Evolutionary conservation across 495 filamentous ascomycete species (phyloP).

Genomic region (Aspergillus diversus): DNA sequence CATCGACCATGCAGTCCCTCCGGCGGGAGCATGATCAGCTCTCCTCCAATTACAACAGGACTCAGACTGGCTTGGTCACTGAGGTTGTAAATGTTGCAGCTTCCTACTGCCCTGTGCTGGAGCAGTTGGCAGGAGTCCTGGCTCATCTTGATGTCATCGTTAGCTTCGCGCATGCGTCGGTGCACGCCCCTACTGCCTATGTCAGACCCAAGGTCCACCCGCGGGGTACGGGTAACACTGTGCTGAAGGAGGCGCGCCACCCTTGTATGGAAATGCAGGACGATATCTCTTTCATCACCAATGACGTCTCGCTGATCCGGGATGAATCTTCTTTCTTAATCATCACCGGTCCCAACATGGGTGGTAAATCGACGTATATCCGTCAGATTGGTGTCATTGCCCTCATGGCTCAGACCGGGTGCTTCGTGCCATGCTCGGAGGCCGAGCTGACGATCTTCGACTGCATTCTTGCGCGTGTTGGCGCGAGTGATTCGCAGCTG

Average conservation of each 20-base stretch:
- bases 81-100: constrained; percentile 93
- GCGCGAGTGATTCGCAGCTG: constrained; percentile 91
- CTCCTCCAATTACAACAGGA: constrained; percentile 93
- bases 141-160: constrained; percentile 97
- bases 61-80: constrained; percentile 85
- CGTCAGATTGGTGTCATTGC: constrained; percentile 97
- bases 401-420: constrained; percentile 95
- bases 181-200: constrained; percentile 91
- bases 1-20: constrained; percentile 75
- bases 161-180: constrained; percentile 89
- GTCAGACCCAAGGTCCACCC: constrained; percentile 90
- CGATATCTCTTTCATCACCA: constrained; percentile 97
- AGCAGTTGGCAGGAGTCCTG: constrained; percentile 84
- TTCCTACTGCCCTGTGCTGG: constrained; percentile 92
- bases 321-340: constrained; percentile 88
- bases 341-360: constrained; percentile 99
- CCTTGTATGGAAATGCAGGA: constrained; percentile 99
- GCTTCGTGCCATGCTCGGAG: constrained; percentile 90
- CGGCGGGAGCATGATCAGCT: constrained; percentile 93
- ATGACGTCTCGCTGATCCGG: constrained; percentile 85
- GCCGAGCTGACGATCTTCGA: constrained; percentile 97
- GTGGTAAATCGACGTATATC: constrained; percentile 98
- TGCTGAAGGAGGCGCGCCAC: constrained; percentile 91
- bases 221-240: constrained; percentile 85
- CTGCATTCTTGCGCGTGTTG: constrained; percentile 95